phyloP scores from a whole-genome alignment of 2,329 filamentous ascomycete species.

The Phyllosticta citribraziliensis region DNA sequence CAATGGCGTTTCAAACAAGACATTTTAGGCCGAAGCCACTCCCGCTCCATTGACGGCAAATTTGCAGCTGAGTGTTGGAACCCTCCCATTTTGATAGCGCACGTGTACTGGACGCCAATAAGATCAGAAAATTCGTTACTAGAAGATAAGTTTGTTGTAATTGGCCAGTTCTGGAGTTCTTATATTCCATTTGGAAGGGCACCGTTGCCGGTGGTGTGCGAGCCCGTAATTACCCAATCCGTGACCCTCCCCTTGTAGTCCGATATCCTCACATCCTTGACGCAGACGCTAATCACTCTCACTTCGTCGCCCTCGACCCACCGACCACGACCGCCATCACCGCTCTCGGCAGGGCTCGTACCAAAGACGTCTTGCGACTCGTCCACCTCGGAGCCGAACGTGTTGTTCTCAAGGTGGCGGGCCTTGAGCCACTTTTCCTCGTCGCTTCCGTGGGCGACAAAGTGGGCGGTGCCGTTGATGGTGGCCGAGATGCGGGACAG shows the following conservation, averaged over 20 bases:
- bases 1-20: not conserved
- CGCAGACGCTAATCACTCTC: conserved; percentile 74
- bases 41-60: not conserved
- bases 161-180: not conserved
- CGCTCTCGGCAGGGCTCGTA: conserved; percentile 26
- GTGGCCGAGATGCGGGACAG: conserved; percentile 85
- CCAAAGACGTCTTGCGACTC: conserved; percentile 16
- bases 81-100: not conserved
- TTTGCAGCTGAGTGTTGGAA: not conserved
- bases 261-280: conserved; percentile 76
- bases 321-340: conserved; percentile 45
- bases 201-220: not conserved
- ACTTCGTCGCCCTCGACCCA: conserved; percentile 78
- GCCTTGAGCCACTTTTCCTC: conserved; percentile 79
- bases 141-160: not conserved
- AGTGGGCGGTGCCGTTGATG: conserved; percentile 75
- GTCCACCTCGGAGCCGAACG: conserved; percentile 50
- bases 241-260: conserved; percentile 93
- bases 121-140: not conserved
- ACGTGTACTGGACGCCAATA: not conserved
- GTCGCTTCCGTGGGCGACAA: conserved; percentile 63
- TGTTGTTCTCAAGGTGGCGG: conserved; percentile 84
- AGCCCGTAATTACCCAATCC: conserved; percentile 51
- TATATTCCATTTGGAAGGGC: conserved; percentile 5
- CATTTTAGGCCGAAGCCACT: not conserved